Percentiles rank a stretch among this genome's conserved stretches.
Evolutionary conservation across 768 basidiomycete genomes (phyloP).

Genomic region (Termitomyces sp.): DNA sequence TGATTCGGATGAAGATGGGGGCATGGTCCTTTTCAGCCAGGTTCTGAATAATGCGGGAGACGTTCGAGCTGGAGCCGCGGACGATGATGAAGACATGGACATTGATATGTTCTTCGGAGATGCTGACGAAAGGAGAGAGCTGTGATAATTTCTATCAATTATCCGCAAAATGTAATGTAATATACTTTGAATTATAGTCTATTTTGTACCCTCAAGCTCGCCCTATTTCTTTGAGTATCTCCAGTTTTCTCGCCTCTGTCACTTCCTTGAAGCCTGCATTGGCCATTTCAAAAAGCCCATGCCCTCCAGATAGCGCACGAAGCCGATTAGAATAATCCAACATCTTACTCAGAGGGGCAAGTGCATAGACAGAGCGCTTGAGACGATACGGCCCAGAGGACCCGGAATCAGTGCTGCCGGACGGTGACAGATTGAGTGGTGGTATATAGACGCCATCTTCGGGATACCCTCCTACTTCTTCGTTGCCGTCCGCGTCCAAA

Average conservation of each 20-base stretch:
- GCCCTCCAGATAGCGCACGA: conserved; percentile 77
- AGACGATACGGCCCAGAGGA: conserved; percentile 30
- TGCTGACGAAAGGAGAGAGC: conserved; percentile 69
- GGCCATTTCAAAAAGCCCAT: conserved; percentile 76
- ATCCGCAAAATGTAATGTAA: background rate
- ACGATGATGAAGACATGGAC: conserved; percentile 76
- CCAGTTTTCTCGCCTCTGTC: conserved; percentile 51
- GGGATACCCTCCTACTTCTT: conserved; percentile 40
- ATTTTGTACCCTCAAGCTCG: conserved; percentile 40
- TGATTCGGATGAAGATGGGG: conserved; percentile 36
- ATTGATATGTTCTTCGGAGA: conserved; percentile 74
- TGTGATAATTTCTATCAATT: conserved; percentile 28
- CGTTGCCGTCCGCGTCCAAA: conserved; percentile 27
- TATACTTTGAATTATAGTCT: background rate
- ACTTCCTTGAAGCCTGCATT: conserved; percentile 76
- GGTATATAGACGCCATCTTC: conserved; percentile 73
- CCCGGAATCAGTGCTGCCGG: conserved; percentile 30
- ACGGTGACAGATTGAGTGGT: conserved; percentile 72
- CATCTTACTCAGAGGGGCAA: conserved; percentile 78
- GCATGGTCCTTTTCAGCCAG: conserved; percentile 76
- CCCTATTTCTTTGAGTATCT: conserved; percentile 78
- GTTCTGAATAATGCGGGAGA: conserved; percentile 55
- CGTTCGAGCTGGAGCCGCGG: conserved; percentile 49
- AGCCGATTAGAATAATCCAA: conserved; percentile 76
- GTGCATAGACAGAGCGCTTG: conserved; percentile 64